Evolutionary conservation across 176 grass and related monocot species (phyloP).

Genomic region (Metroxylon sagu): DNA sequence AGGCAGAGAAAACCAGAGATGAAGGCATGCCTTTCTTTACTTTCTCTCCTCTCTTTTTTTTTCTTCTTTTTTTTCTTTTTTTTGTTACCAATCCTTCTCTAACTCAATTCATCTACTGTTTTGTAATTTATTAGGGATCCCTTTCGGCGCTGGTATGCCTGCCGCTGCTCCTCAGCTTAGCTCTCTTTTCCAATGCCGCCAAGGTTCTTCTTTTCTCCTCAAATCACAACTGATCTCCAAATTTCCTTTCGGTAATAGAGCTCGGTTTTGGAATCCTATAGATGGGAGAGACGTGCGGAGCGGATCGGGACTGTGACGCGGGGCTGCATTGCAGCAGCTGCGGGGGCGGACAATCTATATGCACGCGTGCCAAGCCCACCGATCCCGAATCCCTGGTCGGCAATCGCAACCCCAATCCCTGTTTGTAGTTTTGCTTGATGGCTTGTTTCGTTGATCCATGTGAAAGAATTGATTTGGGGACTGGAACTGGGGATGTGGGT

Average conservation of each 20-base stretch:
- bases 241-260: background rate
- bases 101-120: too few relatives aligned
- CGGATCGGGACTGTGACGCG: slow-evolving; percentile 25
- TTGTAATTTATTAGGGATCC: too few relatives aligned
- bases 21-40: too few relatives aligned
- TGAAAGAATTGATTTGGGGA: too few relatives aligned
- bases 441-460: too few relatives aligned
- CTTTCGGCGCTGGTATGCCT: background rate
- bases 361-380: slow-evolving; percentile 33
- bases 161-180: slow-evolving; percentile 3
- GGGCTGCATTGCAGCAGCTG: slow-evolving; percentile 55
- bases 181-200: slow-evolving; percentile 12
- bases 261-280: slow-evolving; percentile 9
- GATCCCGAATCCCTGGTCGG: slow-evolving; percentile 42
- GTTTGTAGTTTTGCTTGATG: too few relatives aligned
- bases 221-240: background rate
- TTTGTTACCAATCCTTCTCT: too few relatives aligned
- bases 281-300: slow-evolving; percentile 43
- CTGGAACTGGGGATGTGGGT: background rate
- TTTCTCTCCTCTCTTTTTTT: too few relatives aligned
- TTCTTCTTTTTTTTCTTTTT: too few relatives aligned
- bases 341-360: slow-evolving; percentile 25
- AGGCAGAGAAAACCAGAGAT: background rate
- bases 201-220: background rate
- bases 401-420: background rate